Conservation (phyloP, 169 alveolate genomes). For the Plasmodium fragile region DNA sequence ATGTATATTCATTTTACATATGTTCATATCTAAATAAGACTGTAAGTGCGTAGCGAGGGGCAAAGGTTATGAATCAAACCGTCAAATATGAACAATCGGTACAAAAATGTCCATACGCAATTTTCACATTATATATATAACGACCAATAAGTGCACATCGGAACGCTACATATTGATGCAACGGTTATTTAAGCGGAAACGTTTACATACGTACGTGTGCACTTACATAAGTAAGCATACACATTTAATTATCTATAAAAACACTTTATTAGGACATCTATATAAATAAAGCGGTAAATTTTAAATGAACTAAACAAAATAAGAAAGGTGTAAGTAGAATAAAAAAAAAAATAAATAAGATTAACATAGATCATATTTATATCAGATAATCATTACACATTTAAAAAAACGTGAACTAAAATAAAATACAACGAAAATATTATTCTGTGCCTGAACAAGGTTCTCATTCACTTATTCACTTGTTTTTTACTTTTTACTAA, state of each 20-base stretch:
- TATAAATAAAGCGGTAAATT: too few species aligned
- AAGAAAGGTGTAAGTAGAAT: background rate
- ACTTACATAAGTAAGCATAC: background rate
- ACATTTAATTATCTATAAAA: too few species aligned
- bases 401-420: too few species aligned
- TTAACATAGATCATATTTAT: too few species aligned
- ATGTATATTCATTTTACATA: background rate
- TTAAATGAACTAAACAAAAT: background rate
- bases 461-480: too few species aligned
- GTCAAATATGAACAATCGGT: too few species aligned
- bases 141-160: background rate
- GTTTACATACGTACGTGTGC: background rate
- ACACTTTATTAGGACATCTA: background rate
- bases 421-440: background rate
- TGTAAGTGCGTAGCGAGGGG: background rate
- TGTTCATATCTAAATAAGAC: background rate
- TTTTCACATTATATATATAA: background rate
- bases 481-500: background rate
- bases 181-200: background rate
- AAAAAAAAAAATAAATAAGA: background rate
- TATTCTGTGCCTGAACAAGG: background rate
- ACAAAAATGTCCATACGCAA: too few species aligned
- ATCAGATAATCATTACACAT: background rate
- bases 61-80: background rate
- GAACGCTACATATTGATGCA: background rate